phyloP scores from a whole-genome alignment of 1,139 yeast genomes.

The Scheffersomyces illinoinensis region DNA sequence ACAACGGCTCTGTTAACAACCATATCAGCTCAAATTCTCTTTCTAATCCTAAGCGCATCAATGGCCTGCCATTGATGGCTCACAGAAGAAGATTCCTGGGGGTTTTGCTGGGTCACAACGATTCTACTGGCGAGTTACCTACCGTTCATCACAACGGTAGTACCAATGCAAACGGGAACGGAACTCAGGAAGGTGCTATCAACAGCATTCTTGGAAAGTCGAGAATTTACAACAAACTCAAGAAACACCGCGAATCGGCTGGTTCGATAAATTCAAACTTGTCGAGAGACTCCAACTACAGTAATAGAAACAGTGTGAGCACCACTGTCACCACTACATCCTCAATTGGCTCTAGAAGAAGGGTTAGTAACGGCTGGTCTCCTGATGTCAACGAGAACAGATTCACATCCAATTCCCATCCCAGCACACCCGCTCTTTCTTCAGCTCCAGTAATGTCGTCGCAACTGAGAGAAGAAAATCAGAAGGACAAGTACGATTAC shows the following conservation, averaged over 20 bases:
- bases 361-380: conserved; percentile 21
- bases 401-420: neutral
- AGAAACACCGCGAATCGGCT: conserved; percentile 41
- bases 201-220: conserved; percentile 39
- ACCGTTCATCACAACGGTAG: conserved; percentile 1
- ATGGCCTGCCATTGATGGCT: conserved; percentile 15
- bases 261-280: conserved; percentile 29
- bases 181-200: conserved; percentile 17
- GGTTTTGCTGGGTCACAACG: conserved; percentile 20
- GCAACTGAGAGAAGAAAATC: conserved; percentile 34
- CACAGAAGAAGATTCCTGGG: conserved; percentile 26
- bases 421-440: conserved; percentile 7
- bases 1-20: conserved; percentile 1
- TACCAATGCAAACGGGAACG: conserved; percentile 2
- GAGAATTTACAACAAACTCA: conserved; percentile 37
- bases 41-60: conserved; percentile 4
- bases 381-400: conserved; percentile 14
- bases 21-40: conserved; percentile 5
- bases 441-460: conserved; percentile 16
- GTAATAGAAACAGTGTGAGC: conserved; percentile 27
- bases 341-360: conserved; percentile 22
- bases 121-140: conserved; percentile 1
- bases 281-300: conserved; percentile 21
- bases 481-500: conserved; percentile 37
- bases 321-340: conserved; percentile 24